Conservation (phyloP, 2,329 filamentous ascomycete genomes). For the Pyrenophora graminea region DNA sequence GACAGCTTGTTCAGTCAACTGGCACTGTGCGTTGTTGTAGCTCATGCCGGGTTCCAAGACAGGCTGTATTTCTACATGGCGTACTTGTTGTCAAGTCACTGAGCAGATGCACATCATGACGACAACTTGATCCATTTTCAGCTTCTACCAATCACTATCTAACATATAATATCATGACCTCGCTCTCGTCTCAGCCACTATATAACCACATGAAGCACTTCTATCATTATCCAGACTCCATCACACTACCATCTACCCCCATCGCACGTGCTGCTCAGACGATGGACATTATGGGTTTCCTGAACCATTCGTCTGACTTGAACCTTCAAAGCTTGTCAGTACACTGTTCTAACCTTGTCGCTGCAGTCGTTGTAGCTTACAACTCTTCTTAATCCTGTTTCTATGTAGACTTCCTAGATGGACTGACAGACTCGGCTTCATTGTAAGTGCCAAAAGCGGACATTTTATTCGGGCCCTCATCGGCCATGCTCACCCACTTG, state of each 20-base stretch:
- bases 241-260: neutral
- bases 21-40: too few species aligned
- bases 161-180: neutral
- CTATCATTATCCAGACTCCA: neutral
- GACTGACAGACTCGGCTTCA: conserved; percentile 1
- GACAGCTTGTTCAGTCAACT: too few species aligned
- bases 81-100: neutral
- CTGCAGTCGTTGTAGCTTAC: conserved; percentile 1
- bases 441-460: neutral
- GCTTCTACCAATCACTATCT: neutral
- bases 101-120: neutral
- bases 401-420: neutral
- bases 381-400: neutral
- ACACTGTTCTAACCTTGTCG: neutral
- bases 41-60: too few species aligned
- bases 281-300: neutral
- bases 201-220: neutral
- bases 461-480: neutral
- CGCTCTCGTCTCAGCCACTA: neutral
- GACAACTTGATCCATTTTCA: conserved; percentile 5
- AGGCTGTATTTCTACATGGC: neutral
- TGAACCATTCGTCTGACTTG: neutral
- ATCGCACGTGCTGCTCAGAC: neutral
- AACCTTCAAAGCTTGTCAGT: conserved; percentile 1
- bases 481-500: neutral